Percentiles rank a stretch among this genome's conserved stretches.
Evolutionary conservation across 176 grass and related monocot genomes (phyloP).

Genomic region (Juncus effusus): DNA sequence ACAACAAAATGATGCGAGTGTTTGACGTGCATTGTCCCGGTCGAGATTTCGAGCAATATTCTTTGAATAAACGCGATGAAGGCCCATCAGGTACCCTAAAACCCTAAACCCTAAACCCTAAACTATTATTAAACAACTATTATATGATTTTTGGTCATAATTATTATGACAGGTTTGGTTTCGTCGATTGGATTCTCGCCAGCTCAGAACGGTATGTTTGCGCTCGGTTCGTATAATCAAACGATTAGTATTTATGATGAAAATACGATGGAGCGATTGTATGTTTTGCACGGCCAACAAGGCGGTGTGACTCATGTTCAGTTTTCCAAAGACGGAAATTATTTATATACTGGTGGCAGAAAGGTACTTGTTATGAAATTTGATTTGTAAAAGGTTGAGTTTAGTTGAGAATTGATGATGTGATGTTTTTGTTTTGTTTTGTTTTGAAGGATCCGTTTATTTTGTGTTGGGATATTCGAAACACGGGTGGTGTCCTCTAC

Average conservation of each 20-base stretch:
- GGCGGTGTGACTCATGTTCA: constrained; percentile 91
- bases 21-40: constrained; percentile 96
- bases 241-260: constrained; percentile 80
- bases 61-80: constrained; percentile 62
- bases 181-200: constrained; percentile 82
- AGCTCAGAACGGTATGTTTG: constrained; percentile 76
- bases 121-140: too few relatives aligned
- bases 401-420: not conserved
- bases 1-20: constrained; percentile 82
- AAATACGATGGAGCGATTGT: constrained; percentile 79
- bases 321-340: constrained; percentile 96
- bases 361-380: constrained; percentile 48
- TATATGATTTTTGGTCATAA: constrained; percentile 8
- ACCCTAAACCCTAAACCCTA: too few relatives aligned
- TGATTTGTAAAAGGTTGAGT: not conserved
- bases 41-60: constrained; percentile 81
- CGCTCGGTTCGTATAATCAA: constrained; percentile 88
- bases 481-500: constrained; percentile 82
- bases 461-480: constrained; percentile 98
- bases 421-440: constrained; percentile 20
- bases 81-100: constrained; percentile 49
- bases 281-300: constrained; percentile 80
- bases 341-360: constrained; percentile 87
- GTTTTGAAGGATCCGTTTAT: constrained; percentile 83
- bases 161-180: constrained; percentile 51